Evolutionary conservation across 139 green algal species (phyloP), one percentile per base, ranked within the genome.

Genomic region (Mesostigma viride): DNA sequence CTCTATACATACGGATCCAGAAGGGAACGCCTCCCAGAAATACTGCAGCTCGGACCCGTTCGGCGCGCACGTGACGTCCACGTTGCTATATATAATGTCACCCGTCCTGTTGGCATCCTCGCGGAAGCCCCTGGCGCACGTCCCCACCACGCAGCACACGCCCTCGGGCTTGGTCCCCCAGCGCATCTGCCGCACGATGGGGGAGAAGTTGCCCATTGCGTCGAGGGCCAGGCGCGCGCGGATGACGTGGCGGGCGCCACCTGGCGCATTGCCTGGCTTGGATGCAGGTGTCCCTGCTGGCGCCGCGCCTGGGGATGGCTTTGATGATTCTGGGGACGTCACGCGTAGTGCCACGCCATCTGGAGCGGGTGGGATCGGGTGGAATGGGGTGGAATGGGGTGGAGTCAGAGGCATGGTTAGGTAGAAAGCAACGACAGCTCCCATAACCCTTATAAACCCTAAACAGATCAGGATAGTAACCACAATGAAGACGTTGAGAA

Each of bases 81-180:
- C 82, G 5, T 62, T 82, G 22, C 90, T 95, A 46, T 68, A 81
- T 57, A 96, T 95, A 51, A 96, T 64, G 71, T 97, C 92, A 1
- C 75, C 48, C 0, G 67, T 88, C n/a, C 59, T 81, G 83, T 96
- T 97, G 53, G 70, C 22, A 22, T 64, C 68, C 28, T 67, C 22
- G 1, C 72, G 28, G 58, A 95, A 96, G 44, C 92, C 92, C 3
- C 75, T 61, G 1, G 76, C 83, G 67, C 90, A 88, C 24, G 77
- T 74, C 26, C 92, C 92, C 33, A 98, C 92, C 31, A 99, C 92
- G 35, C 95, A 65, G 70, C 92, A 97, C 56, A 97, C 84, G 14
- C 92, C 91, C 35, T 98, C 90, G 0, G 92, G 92, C 76, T 91
- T 91, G 17, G 31, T 85, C 80, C 76, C 84, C 83, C 20, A 93